Evolutionary conservation across 495 filamentous ascomycete species (phyloP).

Genomic region (Mycothermus thermophilus): DNA sequence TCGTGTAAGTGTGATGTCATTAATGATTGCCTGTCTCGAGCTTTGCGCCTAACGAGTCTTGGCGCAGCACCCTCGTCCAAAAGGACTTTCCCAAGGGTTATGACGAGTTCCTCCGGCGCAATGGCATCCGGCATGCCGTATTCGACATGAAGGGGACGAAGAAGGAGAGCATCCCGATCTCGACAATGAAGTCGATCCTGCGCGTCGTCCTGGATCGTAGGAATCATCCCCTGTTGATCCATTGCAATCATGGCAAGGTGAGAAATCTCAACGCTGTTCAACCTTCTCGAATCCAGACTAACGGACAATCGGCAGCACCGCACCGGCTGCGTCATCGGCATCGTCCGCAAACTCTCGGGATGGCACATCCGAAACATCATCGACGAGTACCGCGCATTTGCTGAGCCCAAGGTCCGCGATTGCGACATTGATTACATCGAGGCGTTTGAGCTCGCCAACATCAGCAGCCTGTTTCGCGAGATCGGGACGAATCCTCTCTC

Average conservation of each 20-base stretch:
- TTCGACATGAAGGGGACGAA: conserved; percentile 70
- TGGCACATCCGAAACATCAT: conserved; percentile 44
- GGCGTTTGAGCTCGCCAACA: conserved; percentile 21
- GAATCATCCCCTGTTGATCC: conserved; percentile 66
- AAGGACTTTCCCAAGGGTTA: conserved; percentile 46
- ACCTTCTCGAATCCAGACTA: too few relatives aligned
- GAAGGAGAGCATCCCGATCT: conserved; percentile 46
- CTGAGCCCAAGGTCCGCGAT: conserved; percentile 47
- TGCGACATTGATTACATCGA: conserved; percentile 38
- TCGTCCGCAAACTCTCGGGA: conserved; percentile 50
- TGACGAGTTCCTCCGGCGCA: conserved; percentile 42
- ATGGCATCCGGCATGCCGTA: conserved; percentile 51
- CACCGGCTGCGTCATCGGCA: conserved; percentile 66
- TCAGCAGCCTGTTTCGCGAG: conserved; percentile 15
- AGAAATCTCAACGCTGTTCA: too few relatives aligned
- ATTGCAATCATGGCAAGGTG: conserved; percentile 83
- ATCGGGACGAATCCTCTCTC: not conserved
- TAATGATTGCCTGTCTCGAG: not conserved
- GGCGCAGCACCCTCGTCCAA: conserved; percentile 60
- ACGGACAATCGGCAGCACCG: too few relatives aligned
- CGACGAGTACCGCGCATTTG: conserved; percentile 53
- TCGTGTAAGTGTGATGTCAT: conserved; percentile 43
- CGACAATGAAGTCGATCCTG: conserved; percentile 49
- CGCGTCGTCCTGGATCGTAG: conserved; percentile 46
- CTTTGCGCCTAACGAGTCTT: conserved; percentile 9